These are phyloP conservation scores for Talaromyces nanjingensis DNA, from an alignment of 495 filamentous ascomycete genomes.

Conservation along the genomic window DNA sequence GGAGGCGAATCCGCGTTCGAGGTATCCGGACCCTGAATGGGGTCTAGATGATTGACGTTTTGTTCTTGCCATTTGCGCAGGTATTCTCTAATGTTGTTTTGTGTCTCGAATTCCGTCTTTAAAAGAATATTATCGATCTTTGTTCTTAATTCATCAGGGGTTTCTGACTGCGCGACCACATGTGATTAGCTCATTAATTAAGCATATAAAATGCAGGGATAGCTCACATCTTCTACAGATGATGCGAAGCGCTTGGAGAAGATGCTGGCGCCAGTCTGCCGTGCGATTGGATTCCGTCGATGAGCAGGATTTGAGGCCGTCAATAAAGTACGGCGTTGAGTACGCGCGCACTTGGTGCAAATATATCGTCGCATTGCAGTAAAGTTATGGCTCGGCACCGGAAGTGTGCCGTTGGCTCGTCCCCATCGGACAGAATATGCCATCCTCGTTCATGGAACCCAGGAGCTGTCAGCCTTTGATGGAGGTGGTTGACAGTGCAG, in stretches of 20 bases:
- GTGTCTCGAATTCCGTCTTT: conserved; percentile 28
- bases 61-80: conserved; percentile 46
- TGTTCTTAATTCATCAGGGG: neutral
- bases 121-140: conserved; percentile 23
- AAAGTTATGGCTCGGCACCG: neutral
- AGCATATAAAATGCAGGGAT: neutral
- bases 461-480: neutral
- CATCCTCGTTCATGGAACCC: neutral
- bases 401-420: neutral
- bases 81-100: conserved; percentile 41
- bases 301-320: neutral
- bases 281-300: neutral
- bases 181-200: neutral
- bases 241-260: neutral
- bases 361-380: neutral
- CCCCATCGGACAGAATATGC: conserved; percentile 1
- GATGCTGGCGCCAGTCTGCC: neutral
- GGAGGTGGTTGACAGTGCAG: neutral
- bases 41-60: conserved; percentile 27
- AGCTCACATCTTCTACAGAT: neutral
- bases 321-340: neutral
- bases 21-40: conserved; percentile 22
- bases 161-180: neutral
- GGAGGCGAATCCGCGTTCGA: conserved; percentile 7
- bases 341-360: neutral